phyloP scores from a whole-genome alignment of 192 early-diverging fungal genomes.

The Ambispora gerdemannii region DNA sequence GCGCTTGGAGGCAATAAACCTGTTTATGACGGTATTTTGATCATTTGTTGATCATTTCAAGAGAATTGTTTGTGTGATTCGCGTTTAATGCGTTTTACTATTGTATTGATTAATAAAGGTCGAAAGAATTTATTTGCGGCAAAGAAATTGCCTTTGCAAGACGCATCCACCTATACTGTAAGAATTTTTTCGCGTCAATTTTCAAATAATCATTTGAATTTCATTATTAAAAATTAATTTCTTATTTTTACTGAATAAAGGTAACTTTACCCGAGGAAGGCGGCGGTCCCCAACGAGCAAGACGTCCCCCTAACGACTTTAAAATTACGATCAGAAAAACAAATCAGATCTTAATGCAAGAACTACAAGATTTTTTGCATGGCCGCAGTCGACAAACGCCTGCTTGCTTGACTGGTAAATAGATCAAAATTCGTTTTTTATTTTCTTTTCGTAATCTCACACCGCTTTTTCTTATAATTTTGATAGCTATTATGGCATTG shows the following conservation, averaged over 20 bases:
- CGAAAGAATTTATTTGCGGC: slow-evolving; percentile 74
- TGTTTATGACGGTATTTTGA: slow-evolving; percentile 75
- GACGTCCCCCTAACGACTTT: slow-evolving; percentile 52
- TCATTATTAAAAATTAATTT: neutral
- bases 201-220: neutral
- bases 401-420: slow-evolving; percentile 44
- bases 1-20: slow-evolving; percentile 57
- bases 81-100: neutral
- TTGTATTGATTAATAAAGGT: slow-evolving; percentile 36
- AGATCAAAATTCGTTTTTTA: no score
- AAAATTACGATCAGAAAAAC: slow-evolving; percentile 61
- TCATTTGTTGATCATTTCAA: no score
- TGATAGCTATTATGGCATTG: slow-evolving; percentile 54
- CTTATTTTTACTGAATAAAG: neutral
- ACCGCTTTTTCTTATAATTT: neutral
- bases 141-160: slow-evolving; percentile 50
- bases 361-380: slow-evolving; percentile 53
- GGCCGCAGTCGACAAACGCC: slow-evolving; percentile 42
- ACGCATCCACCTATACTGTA: slow-evolving; percentile 56
- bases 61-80: neutral
- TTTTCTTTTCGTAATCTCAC: neutral
- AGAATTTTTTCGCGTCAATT: slow-evolving; percentile 4
- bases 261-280: slow-evolving; percentile 32
- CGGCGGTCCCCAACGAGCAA: slow-evolving; percentile 14
- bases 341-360: slow-evolving; percentile 64